Percentiles rank a stretch among this genome's conserved stretches.
Conservation (phyloP, 2,329 filamentous ascomycete species). For the Clonostachys solani region DNA sequence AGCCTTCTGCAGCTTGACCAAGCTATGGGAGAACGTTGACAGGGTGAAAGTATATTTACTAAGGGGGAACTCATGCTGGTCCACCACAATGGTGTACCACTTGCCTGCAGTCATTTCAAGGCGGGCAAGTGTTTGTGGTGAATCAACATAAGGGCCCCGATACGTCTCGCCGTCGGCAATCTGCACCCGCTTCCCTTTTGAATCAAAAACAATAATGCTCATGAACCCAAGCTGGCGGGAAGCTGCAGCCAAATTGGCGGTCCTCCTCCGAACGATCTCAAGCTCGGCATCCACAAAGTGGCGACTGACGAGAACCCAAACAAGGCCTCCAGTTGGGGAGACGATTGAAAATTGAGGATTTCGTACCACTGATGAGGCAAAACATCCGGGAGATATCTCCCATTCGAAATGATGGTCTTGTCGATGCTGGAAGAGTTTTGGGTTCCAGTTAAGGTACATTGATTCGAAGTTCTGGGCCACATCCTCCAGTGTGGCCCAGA, state of each 20-base stretch:
- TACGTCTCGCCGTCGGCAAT: slow-evolving; percentile 68
- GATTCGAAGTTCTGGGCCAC: slow-evolving; percentile 92
- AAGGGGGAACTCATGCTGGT: slow-evolving; percentile 73
- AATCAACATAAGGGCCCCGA: slow-evolving; percentile 86
- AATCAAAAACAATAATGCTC: slow-evolving; percentile 76
- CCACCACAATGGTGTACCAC: slow-evolving; percentile 60
- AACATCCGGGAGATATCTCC: slow-evolving; percentile 52
- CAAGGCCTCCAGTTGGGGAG: slow-evolving; percentile 51
- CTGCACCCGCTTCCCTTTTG: slow-evolving; percentile 66
- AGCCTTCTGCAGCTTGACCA: slow-evolving; percentile 59
- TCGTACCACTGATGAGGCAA: slow-evolving; percentile 52
- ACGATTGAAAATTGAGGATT: slow-evolving; percentile 71
- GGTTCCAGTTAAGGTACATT: slow-evolving; percentile 97
- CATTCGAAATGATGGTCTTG: slow-evolving; percentile 91
- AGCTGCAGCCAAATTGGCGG: slow-evolving; percentile 33
- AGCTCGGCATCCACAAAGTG: slow-evolving; percentile 75
- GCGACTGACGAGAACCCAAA: slow-evolving; percentile 83
- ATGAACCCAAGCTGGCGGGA: slow-evolving; percentile 72
- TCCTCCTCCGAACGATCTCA: slow-evolving; percentile 38
- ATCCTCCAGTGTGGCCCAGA: slow-evolving; percentile 89
- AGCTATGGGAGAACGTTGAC: slow-evolving; percentile 69
- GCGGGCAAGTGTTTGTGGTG: slow-evolving; percentile 82
- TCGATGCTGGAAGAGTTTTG: slow-evolving; percentile 71
- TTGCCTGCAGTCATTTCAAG: slow-evolving; percentile 40
- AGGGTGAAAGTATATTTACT: slow-evolving; percentile 80